Base-by-base conservation (phyloP, 345 rosid genomes). In the Eucalyptus curtisii region DNA sequence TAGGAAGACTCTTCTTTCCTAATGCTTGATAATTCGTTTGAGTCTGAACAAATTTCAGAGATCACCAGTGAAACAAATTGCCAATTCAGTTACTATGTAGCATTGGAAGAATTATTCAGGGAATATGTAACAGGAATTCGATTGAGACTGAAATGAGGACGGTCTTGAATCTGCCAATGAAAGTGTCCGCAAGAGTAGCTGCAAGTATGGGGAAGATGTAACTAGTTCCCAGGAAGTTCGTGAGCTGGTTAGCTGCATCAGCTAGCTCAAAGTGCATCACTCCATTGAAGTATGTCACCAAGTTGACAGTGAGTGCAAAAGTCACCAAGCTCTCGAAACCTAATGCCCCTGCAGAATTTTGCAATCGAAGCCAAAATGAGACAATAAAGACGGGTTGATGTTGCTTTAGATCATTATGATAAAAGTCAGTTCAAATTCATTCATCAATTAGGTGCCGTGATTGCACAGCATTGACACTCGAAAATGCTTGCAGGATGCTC, bases 241-340 rank as follows among this genome's bases (percentile, higher is more conserved):
- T 95, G 57, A 95, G 89, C 57, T 91, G 89, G 71, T 93, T 95
- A 48, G 95, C 96, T 59, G 95, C 93, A 85, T 94, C 95, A 17
- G 96, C 91, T 42, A 92, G 37, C 13, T 90, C 90, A 57, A 94
- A 90, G 89, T 94, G 95, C 94, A 94, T 87, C 53, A 89, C 59
- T 19, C 92, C 91, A 82, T 86, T 91, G 95, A 94, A 93, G 61
- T 93, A 95, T 44, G 94, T 93, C 90, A 93, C 91, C 90, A 93
- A 50, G 90, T 93, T 95, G 89, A 93, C 93, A 15, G 90, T 89
- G 55, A 95, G 90, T n/a, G 93, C 90, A 50, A 93, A 10, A 66
- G 90, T 93, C 45, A 94, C 95, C 91, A 93, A 20, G 86, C 55
- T 90, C 88, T 95, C 96, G 4, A 94, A 89, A n/a, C 89, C 89